Base-by-base conservation (phyloP, 352 stramenopile genomes). In the Globisporangium radiosum region DNA sequence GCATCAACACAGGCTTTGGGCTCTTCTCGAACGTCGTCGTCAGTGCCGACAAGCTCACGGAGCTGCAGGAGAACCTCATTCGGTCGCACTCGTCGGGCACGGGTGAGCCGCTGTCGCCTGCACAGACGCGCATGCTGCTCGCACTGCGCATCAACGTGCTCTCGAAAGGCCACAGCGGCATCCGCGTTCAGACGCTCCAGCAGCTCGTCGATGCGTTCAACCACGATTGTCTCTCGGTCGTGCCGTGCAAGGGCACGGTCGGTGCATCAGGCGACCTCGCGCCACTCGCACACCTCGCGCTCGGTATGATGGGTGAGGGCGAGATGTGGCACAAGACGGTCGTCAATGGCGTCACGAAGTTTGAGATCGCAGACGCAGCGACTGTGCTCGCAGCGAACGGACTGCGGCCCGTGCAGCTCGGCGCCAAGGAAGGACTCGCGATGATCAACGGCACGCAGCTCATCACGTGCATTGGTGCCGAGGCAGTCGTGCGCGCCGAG, bases 361-460 rank as follows among this genome's bases (percentile, higher is more conserved):
- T 87, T 60, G 74, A 87, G 52, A 69, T 85, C 33, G 66, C 61
- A 13, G 74, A 91, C 43, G 69, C 88, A 1, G 74, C 72, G 15
- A 63, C 78, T 8, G 81, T 96, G 54, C 72, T 96, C n/a, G 72
- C 70, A 42, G 82, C 85, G 66, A 69, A 93, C 60, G 71, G 75
- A 25, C 68, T 94, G 45, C 72, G 73, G 50, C 81, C 85, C 38
- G 86, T 96, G 43, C 66, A 90, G 50, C 78, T 96, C 37, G 75
- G 81, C 11, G 85, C 88, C 3, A 96, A 96, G 70, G 88, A 96
- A 67, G 88, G 88, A 43, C 76, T 96, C 42, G 88, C 88, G 17
- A 92, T 96, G 78, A 95, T 96, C 68, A 96, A 96, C 66, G 88
- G 88, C 60, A 96, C 88, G 14, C 88, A 96, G 64, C 63, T 96